These are phyloP conservation scores for Viridothelium virens DNA, from an alignment of 495 filamentous ascomycete genomes.

Conservation along the genomic window DNA sequence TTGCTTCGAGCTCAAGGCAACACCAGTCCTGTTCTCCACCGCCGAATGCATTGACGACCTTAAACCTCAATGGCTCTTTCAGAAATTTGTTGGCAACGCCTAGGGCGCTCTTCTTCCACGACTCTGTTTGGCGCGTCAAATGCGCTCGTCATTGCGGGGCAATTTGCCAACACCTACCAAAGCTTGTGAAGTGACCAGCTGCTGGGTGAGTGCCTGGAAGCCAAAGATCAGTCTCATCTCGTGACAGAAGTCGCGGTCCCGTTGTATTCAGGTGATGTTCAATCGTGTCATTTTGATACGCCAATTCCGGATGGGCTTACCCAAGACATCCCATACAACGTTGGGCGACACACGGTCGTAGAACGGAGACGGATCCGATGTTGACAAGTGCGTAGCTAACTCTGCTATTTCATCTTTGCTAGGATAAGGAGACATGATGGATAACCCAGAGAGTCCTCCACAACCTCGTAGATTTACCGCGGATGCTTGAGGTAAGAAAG, in stretches of 20 bases:
- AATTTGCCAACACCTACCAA: conserved; percentile 12
- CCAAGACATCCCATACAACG: conserved; percentile 27
- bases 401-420: conserved; percentile 16
- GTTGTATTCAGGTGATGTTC: not conserved
- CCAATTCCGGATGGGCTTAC: not conserved
- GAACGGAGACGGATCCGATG: conserved; percentile 19
- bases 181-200: conserved; percentile 21
- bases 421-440: conserved; percentile 12
- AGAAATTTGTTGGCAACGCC: conserved; percentile 18
- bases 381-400: conserved; percentile 15
- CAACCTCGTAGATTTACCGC: too few relatives aligned
- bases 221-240: not conserved
- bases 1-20: conserved; percentile 20
- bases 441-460: not conserved
- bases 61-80: conserved; percentile 11
- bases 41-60: conserved; percentile 18
- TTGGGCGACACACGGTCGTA: conserved; percentile 23
- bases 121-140: conserved; percentile 6
- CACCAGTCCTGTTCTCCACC: conserved; percentile 22
- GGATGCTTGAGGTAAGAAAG: too few relatives aligned
- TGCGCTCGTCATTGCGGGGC: not conserved
- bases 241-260: not conserved
- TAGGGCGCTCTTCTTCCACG: conserved; percentile 20
- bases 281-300: not conserved
- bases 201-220: conserved; percentile 21